Percentiles rank a stretch among this genome's conserved stretches.
These are phyloP conservation scores for Petunia hybrid DNA, from an alignment of 305 asterid species.

Conservation along the genomic window DNA sequence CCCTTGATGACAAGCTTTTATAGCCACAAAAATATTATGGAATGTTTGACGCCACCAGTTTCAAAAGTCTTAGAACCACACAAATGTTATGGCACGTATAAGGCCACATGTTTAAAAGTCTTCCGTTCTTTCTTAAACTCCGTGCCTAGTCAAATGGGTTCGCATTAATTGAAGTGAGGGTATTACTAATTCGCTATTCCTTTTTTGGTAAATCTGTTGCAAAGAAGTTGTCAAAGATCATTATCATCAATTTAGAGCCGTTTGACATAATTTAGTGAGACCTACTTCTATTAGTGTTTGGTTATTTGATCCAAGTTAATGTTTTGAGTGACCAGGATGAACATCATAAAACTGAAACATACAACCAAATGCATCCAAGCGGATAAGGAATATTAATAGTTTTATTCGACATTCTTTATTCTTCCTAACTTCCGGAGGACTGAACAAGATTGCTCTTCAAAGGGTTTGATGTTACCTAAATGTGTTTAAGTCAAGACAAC, in stretches of 20 bases:
- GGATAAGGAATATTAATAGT: neutral
- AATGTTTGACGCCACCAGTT: no score
- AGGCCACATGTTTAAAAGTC: no score
- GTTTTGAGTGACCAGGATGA: neutral
- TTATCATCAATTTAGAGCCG: slow-evolving; percentile 15
- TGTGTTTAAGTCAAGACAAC: neutral
- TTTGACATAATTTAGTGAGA: slow-evolving; percentile 17
- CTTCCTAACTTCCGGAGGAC: neutral
- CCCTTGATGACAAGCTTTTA: no score
- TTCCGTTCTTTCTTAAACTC: no score
- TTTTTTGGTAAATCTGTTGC: neutral
- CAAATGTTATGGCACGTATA: no score
- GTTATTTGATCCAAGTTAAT: slow-evolving; percentile 19
- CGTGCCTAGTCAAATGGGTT: no score
- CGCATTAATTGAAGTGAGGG: no score
- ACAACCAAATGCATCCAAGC: neutral
- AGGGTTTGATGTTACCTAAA: slow-evolving; percentile 2
- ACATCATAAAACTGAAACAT: neutral
- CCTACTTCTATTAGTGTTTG: slow-evolving; percentile 2
- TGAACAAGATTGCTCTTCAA: neutral
- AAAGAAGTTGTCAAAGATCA: neutral
- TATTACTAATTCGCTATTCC: neutral
- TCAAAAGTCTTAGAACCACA: no score
- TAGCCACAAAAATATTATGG: no score
- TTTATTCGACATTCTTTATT: neutral